Conservation (phyloP, 345 rosid genomes). For the Lumnitzera littorea region DNA sequence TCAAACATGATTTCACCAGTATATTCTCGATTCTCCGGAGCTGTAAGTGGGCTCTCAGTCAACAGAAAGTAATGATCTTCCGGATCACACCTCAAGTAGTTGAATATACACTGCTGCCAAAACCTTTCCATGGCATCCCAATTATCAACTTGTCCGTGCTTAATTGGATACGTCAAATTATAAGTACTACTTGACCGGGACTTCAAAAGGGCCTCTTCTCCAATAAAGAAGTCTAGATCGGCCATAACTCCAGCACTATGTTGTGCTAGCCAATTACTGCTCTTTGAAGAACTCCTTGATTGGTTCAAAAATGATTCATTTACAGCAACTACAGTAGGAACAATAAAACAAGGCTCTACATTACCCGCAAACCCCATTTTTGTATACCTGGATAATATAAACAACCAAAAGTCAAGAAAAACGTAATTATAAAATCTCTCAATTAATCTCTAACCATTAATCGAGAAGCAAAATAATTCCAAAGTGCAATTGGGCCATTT, state of each 20-base stretch:
- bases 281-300: conserved; percentile 51
- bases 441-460: background rate
- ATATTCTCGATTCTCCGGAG: conserved; percentile 91
- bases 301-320: conserved; percentile 86
- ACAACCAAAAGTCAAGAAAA: background rate
- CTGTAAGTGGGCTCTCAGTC: conserved; percentile 95
- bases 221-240: conserved; percentile 86
- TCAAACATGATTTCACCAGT: conserved; percentile 96
- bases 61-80: conserved; percentile 96
- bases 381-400: conserved; percentile 51
- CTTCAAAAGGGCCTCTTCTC: conserved; percentile 73
- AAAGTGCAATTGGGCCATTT: conserved; percentile 17
- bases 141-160: conserved; percentile 84
- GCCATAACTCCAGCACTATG: conserved; percentile 96
- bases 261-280: conserved; percentile 71
- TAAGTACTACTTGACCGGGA: conserved; percentile 73
- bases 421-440: background rate
- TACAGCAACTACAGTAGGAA: conserved; percentile 83
- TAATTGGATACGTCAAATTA: conserved; percentile 74
- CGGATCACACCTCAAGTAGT: conserved; percentile 88
- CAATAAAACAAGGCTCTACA: conserved; percentile 93
- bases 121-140: conserved; percentile 99
- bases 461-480: background rate
- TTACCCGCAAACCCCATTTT: conserved; percentile 98
- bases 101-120: conserved; percentile 95